Conservation (phyloP, 768 basidiomycete genomes). For the Boletus sp. region DNA sequence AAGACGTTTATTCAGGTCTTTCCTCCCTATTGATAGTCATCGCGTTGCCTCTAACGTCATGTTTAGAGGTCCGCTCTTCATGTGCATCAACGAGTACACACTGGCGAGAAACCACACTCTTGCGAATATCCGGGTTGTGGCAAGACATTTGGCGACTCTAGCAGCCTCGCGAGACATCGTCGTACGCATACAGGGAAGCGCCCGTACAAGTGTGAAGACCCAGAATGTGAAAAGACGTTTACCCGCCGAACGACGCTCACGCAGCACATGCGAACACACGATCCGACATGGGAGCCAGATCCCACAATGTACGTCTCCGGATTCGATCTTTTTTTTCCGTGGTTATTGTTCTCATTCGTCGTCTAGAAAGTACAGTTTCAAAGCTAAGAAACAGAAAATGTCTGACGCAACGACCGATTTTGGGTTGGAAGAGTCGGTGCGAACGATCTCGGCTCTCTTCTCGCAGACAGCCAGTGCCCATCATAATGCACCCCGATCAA, state of each 20-base stretch:
- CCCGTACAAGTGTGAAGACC: constrained; percentile 83
- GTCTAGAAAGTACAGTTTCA: constrained; percentile 73
- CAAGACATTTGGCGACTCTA: constrained; percentile 89
- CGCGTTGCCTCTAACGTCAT: constrained; percentile 11
- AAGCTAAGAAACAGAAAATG: constrained; percentile 63
- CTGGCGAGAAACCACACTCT: constrained; percentile 88
- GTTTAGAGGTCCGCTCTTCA: constrained; percentile 82
- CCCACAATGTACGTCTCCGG: constrained; percentile 63
- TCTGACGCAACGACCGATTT: constrained; percentile 51
- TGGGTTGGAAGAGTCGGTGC: constrained; percentile 69
- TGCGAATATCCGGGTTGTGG: constrained; percentile 88
- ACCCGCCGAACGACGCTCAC: constrained; percentile 83
- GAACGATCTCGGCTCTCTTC: constrained; percentile 71
- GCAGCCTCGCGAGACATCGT: constrained; percentile 87
- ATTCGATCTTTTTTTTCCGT: constrained; percentile 1
- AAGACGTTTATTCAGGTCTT: constrained; percentile 91
- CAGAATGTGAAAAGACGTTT: constrained; percentile 83
- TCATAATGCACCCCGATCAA: constrained; percentile 30
- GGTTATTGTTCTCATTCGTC: constrained; percentile 13
- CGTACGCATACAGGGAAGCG: constrained; percentile 86
- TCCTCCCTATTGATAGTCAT: constrained; percentile 2
- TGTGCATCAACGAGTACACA: constrained; percentile 87
- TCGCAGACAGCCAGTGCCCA: constrained; percentile 43
- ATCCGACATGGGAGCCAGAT: constrained; percentile 82
- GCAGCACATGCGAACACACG: constrained; percentile 85